Conservation (phyloP, 192 early-diverging fungal species). For the Thamnidium elegans region DNA sequence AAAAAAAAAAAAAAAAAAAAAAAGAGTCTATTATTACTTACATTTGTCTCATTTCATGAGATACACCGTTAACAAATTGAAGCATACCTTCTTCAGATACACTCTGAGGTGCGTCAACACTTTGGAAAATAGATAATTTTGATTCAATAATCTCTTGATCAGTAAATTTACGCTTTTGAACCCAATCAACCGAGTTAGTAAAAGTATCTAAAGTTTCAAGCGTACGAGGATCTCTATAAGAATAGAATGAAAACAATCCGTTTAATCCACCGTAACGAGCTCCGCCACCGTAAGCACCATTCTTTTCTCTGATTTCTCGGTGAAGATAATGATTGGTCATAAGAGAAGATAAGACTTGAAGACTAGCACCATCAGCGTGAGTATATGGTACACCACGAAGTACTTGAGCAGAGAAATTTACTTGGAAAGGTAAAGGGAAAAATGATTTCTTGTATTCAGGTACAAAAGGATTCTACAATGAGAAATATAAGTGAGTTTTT, state of each 20-base stretch:
- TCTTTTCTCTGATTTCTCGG: constrained; percentile 95
- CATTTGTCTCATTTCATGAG: constrained; percentile 83
- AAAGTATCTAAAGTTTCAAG: constrained; percentile 74
- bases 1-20: constrained; percentile 1
- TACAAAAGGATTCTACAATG: constrained; percentile 39
- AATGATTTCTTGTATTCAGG: constrained; percentile 62
- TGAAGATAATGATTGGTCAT: constrained; percentile 89
- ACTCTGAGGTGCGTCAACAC: constrained; percentile 81
- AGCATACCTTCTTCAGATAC: constrained; percentile 83
- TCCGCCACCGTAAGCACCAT: constrained; percentile 96
- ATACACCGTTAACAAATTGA: constrained; percentile 73
- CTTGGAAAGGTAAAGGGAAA: constrained; percentile 79
- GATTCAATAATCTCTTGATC: constrained; percentile 83
- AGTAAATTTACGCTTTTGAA: constrained; percentile 45
- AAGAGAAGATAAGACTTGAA: constrained; percentile 78
- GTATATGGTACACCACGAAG: constrained; percentile 82
- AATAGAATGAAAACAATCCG: constrained; percentile 84
- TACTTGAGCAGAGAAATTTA: constrained; percentile 78
- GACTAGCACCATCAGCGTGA: constrained; percentile 73
- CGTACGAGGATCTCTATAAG: constrained; percentile 89
- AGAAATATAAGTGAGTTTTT: neutral
- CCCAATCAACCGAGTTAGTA: constrained; percentile 64
- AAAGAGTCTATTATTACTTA: constrained; percentile 24
- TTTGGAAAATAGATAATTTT: constrained; percentile 85
- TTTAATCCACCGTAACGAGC: constrained; percentile 67